phyloP scores from a whole-genome alignment of 1,284 basidiomycete genomes.

The Mycosarcoma mackinlayi region DNA sequence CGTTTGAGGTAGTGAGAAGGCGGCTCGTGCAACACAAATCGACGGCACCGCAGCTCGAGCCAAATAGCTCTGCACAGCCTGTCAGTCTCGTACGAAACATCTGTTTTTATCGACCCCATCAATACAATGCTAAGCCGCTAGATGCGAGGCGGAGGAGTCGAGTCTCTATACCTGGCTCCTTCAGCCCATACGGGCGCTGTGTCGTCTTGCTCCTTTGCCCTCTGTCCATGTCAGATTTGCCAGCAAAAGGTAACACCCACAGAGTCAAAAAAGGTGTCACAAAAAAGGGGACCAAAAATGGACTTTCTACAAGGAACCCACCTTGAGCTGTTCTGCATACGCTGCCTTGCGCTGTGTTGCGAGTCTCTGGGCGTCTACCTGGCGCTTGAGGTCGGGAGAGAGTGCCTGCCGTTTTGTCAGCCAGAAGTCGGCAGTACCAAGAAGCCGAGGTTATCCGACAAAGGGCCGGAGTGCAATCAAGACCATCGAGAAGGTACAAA shows the following conservation, averaged over 20 bases:
- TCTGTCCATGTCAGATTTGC: slow-evolving; percentile 18
- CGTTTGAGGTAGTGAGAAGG: too few species aligned
- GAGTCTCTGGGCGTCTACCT: slow-evolving; percentile 53
- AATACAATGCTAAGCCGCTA: slow-evolving; percentile 1
- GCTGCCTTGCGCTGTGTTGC: slow-evolving; percentile 55
- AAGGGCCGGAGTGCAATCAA: neutral
- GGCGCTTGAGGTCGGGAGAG: slow-evolving; percentile 59
- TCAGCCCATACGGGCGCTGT: slow-evolving; percentile 52
- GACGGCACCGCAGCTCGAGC: neutral
- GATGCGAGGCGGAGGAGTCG: slow-evolving; percentile 45
- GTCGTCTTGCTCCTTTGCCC: slow-evolving; percentile 49
- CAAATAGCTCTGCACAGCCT: neutral
- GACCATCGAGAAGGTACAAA: neutral
- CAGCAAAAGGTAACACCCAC: neutral
- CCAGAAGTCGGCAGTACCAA: too few species aligned
- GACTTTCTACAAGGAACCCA: too few species aligned
- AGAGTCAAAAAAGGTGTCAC: neutral
- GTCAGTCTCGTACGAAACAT: neutral
- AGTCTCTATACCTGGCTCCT: slow-evolving; percentile 36
- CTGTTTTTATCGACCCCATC: neutral
- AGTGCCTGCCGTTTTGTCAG: slow-evolving; percentile 22
- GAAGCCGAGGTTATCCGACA: too few species aligned
- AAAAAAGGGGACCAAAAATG: neutral
- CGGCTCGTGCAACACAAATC: too few species aligned
- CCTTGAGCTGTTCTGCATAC: slow-evolving; percentile 57